phyloP scores from a whole-genome alignment of 2,329 filamentous ascomycete genomes.

The Diplodia sapinea region DNA sequence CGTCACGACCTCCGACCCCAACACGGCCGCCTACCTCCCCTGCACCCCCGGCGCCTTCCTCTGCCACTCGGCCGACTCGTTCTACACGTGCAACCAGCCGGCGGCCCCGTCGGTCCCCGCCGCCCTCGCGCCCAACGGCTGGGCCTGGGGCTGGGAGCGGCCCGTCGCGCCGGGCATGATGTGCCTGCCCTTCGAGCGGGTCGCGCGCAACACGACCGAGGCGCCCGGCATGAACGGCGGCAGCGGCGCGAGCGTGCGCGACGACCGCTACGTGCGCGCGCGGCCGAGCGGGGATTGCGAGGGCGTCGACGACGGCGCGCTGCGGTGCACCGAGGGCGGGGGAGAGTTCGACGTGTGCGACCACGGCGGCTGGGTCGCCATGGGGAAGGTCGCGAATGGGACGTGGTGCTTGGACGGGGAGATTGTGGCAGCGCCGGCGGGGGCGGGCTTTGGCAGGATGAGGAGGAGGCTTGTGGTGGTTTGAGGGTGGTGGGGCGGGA shows the following conservation, averaged over 20 bases:
- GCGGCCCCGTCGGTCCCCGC: not conserved
- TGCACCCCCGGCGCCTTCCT: conserved; percentile 50
- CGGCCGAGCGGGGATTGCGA: conserved; percentile 41
- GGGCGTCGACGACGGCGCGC: conserved; percentile 21
- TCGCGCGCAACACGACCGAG: not conserved
- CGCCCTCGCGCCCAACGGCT: conserved; percentile 32
- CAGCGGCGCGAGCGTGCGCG: conserved; percentile 36
- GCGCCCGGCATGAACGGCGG: not conserved
- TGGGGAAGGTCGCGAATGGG: conserved; percentile 31
- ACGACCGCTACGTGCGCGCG: conserved; percentile 42
- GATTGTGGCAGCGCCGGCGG: conserved; percentile 16
- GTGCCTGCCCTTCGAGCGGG: conserved; percentile 42
- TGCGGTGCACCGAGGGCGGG: conserved; percentile 35
- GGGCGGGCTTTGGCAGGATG: not conserved
- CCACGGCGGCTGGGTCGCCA: conserved; percentile 30
- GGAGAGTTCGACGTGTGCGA: conserved; percentile 25
- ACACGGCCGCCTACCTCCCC: conserved; percentile 40
- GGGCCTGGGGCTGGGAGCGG: conserved; percentile 42
- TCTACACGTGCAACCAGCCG: conserved; percentile 45
- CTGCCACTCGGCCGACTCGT: conserved; percentile 44
- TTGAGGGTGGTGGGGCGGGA: not conserved
- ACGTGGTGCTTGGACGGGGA: conserved; percentile 25
- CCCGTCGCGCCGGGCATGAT: conserved; percentile 45
- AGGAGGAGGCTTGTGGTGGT: not conserved
- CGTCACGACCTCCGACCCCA: conserved; percentile 38